phyloP scores from a whole-genome alignment of 2,329 filamentous ascomycete species.

The Cytospora leucostoma region DNA sequence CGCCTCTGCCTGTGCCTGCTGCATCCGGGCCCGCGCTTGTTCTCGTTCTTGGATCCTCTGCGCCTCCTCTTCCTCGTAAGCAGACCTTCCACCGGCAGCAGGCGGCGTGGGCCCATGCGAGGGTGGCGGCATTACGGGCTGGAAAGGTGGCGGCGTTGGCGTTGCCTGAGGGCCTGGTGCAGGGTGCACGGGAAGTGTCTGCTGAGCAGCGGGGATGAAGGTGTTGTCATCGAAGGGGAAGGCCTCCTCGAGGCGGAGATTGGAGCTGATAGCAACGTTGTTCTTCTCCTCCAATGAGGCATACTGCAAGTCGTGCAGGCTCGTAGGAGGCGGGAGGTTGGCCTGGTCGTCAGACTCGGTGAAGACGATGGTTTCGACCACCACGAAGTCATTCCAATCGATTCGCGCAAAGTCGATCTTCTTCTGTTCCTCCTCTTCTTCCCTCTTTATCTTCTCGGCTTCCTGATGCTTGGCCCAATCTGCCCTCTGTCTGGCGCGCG shows the following conservation, averaged over 20 bases:
- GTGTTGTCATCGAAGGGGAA: conserved; percentile 77
- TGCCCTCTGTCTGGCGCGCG: conserved; percentile 79
- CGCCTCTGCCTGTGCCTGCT: conserved; percentile 77
- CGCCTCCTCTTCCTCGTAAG: conserved; percentile 64
- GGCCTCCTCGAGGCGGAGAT: conserved; percentile 89
- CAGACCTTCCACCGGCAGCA: conserved; percentile 38
- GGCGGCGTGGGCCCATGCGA: conserved; percentile 44
- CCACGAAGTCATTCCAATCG: conserved; percentile 96
- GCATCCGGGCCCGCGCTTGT: conserved; percentile 63
- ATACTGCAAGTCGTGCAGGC: conserved; percentile 87
- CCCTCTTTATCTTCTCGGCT: conserved; percentile 82
- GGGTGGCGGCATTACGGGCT: conserved; percentile 28
- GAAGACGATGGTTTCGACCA: conserved; percentile 93
- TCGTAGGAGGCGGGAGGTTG: conserved; percentile 85
- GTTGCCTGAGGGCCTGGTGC: conserved; percentile 42
- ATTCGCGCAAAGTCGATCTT: conserved; percentile 77
- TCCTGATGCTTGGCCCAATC: conserved; percentile 87
- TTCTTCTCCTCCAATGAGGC: conserved; percentile 95
- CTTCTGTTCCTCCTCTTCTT: conserved; percentile 83
- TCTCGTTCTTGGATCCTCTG: conserved; percentile 64
- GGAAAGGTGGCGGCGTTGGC: conserved; percentile 37
- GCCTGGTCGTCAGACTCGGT: conserved; percentile 83
- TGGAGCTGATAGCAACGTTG: conserved; percentile 79
- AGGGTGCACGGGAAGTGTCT: conserved; percentile 49
- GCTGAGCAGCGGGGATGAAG: conserved; percentile 41